These are phyloP conservation scores for Diaporthe eres DNA, from an alignment of 2,329 filamentous ascomycete genomes.

Conservation along the genomic window DNA sequence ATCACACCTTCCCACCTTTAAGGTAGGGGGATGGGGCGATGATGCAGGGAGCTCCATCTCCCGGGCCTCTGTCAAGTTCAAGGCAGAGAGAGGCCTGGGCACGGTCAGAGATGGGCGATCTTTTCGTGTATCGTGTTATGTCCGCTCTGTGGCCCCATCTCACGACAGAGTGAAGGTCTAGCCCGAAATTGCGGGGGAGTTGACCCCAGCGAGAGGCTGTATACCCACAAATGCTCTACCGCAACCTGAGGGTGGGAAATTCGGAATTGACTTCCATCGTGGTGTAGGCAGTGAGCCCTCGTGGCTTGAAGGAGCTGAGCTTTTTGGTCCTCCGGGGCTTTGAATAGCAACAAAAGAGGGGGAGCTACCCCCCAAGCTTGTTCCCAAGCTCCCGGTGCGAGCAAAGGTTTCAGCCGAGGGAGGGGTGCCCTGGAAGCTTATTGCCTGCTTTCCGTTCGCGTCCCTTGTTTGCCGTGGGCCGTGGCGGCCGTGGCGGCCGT, in stretches of 20 bases:
- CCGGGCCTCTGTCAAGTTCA: slow-evolving; percentile 2
- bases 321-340: neutral
- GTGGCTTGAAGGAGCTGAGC: slow-evolving; percentile 15
- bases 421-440: slow-evolving; percentile 18
- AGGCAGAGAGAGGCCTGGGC: neutral
- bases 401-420: slow-evolving; percentile 37
- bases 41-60: slow-evolving; percentile 22
- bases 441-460: neutral
- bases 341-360: slow-evolving; percentile 12
- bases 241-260: neutral
- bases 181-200: slow-evolving; percentile 16
- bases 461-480: slow-evolving; percentile 12
- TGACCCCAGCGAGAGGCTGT: slow-evolving; percentile 4
- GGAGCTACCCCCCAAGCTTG: slow-evolving; percentile 17
- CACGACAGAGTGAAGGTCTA: slow-evolving; percentile 19
- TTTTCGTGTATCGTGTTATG: slow-evolving; percentile 30
- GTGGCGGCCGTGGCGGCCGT: slow-evolving; percentile 23
- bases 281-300: neutral
- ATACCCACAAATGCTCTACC: slow-evolving; percentile 18
- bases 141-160: slow-evolving; percentile 16
- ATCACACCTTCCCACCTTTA: slow-evolving; percentile 33
- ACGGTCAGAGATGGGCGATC: slow-evolving; percentile 18
- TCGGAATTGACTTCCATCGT: slow-evolving; percentile 5
- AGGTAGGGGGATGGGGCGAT: slow-evolving; percentile 26
- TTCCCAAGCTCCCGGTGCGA: slow-evolving; percentile 23